Evolutionary conservation across 2,329 filamentous ascomycete species (phyloP).

Genomic region (Sporothrix humicola): DNA sequence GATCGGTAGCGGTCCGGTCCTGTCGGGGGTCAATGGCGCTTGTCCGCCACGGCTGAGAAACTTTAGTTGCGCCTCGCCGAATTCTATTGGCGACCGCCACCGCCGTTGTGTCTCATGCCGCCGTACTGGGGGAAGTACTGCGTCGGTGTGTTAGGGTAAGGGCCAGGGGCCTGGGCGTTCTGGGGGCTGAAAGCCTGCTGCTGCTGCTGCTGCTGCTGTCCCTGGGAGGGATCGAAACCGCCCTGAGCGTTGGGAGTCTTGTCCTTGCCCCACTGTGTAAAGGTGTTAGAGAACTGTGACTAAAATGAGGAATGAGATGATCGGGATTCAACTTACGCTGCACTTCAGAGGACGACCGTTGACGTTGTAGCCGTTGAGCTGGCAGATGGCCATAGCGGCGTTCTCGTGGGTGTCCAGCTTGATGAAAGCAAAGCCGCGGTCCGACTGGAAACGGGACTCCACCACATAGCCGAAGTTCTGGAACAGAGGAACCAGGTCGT

Average conservation of each 20-base stretch:
- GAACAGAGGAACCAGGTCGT: conserved; percentile 96
- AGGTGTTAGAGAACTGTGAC: conserved; percentile 19
- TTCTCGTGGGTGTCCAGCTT: conserved; percentile 99
- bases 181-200: conserved; percentile 73
- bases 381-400: conserved; percentile 97
- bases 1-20: background rate
- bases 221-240: conserved; percentile 73
- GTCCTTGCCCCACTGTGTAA: conserved; percentile 93
- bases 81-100: conserved; percentile 63
- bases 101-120: conserved; percentile 50
- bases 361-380: conserved; percentile 96
- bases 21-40: background rate
- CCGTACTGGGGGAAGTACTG: conserved; percentile 89
- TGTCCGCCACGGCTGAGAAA: background rate
- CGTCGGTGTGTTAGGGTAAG: conserved; percentile 76
- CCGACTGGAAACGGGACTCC: conserved; percentile 96
- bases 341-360: conserved; percentile 97
- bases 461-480: conserved; percentile 98
- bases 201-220: conserved; percentile 32
- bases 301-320: too few species aligned
- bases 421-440: conserved; percentile 96
- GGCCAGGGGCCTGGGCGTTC: conserved; percentile 69
- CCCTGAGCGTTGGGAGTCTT: conserved; percentile 79
- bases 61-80: background rate
- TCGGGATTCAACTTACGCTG: conserved; percentile 75